Base-by-base conservation (phyloP, 2,329 filamentous ascomycete genomes). In the Epichloe glyceriae region DNA sequence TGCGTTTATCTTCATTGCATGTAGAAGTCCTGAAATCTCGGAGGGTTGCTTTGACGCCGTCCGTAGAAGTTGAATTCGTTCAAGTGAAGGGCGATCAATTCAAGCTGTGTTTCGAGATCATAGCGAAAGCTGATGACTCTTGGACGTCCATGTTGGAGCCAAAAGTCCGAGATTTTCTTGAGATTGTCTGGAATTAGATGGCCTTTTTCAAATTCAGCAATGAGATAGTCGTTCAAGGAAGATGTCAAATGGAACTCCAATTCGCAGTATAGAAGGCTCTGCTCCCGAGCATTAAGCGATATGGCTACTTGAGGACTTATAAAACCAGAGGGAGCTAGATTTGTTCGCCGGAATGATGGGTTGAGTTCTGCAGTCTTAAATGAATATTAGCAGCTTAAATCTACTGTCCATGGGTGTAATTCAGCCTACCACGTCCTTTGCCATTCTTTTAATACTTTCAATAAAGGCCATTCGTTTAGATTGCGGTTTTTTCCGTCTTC, bases 21-120 rank as follows among this genome's bases (percentile, higher is more conserved):
- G 69, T 6, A 81, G 61, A 6, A 80, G 64, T 2, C 71, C 74
- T 7, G 62, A 58, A 40, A 79, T 69, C 52, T 73, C 70, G 2
- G 67, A 57, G 0, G 60, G 46, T 71, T 66, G 26, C 66, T 65
- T 50, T 75, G 70, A 10, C 67, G 64, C 2, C 68, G 68, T 34
- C 75, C 75, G 57, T 75, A 73, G 62, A 81, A 81, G 35, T 70
- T 70, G 57, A 82, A 81, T 20, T 74, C 70, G 10, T 72, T 61
- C 30, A 71, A 60, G 55, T 81, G 78, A 8, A 74, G 59, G 15
- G 62, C 58, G 20, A 80, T 61, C 11, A 82, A 69, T 11, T 78
- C 74, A n/a, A 81, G 59, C 62, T 81, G 78, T 1, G 77, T 80
- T 64, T 80, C 77, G 2, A 80, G 61, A 53, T 82, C 77, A 60